These are phyloP conservation scores for Phytophthora cajani DNA, from an alignment of 352 stramenopile genomes.

Conservation along the genomic window DNA sequence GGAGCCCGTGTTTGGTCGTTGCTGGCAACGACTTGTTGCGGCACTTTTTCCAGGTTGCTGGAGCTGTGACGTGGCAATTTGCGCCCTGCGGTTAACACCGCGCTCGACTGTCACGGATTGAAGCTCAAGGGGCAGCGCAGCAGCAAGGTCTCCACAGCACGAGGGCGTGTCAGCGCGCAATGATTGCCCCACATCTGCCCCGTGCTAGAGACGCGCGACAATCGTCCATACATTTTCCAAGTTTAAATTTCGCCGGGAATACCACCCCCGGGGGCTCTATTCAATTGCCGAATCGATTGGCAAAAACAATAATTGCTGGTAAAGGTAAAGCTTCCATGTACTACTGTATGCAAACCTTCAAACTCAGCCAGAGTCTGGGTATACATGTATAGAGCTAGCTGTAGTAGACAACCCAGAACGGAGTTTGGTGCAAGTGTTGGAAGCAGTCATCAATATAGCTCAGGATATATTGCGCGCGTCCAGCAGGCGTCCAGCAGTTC, in stretches of 20 bases:
- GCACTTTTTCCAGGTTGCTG: neutral
- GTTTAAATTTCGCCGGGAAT: slow-evolving; percentile 3
- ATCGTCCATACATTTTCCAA: slow-evolving; percentile 11
- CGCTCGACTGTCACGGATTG: slow-evolving; percentile 18
- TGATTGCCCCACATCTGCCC: slow-evolving; percentile 16
- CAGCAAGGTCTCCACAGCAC: slow-evolving; percentile 10
- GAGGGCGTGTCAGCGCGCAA: slow-evolving; percentile 20
- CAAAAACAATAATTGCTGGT: neutral
- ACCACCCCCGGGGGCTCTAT: neutral
- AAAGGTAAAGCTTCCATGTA: neutral
- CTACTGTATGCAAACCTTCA: no score
- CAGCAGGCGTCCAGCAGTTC: no score
- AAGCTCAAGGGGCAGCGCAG: slow-evolving; percentile 8
- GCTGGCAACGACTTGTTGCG: neutral
- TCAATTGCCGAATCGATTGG: no score
- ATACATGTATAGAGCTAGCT: no score
- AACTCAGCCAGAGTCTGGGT: no score
- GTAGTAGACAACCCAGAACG: no score
- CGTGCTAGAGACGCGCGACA: slow-evolving; percentile 10
- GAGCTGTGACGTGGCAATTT: slow-evolving; percentile 28
- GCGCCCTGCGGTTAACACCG: slow-evolving; percentile 20
- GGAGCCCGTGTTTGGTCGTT: neutral
- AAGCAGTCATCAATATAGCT: no score
- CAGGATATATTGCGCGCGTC: no score
- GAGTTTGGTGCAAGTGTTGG: no score